phyloP scores from a whole-genome alignment of 1,139 yeast species.

The Saccharomyces pastorianus region DNA sequence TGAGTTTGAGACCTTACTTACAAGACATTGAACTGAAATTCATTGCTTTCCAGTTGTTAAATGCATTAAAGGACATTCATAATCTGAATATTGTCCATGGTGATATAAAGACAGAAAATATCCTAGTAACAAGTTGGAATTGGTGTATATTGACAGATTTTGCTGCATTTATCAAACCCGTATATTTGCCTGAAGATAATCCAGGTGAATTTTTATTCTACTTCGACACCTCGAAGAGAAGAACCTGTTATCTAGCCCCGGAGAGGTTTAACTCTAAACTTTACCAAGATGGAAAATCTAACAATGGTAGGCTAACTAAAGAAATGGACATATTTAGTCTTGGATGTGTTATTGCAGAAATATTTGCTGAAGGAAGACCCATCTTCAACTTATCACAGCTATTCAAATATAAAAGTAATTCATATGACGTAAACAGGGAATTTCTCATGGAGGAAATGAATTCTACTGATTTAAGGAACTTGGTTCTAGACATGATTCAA shows the following conservation, averaged over 20 bases:
- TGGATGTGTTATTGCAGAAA: slow-evolving; percentile 89
- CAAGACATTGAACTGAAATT: slow-evolving; percentile 77
- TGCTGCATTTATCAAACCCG: slow-evolving; percentile 70
- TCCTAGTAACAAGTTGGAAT: slow-evolving; percentile 80
- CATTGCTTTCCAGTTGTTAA: slow-evolving; percentile 70
- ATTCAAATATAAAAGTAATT: slow-evolving; percentile 69
- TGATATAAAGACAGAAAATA: slow-evolving; percentile 84
- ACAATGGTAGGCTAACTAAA: slow-evolving; percentile 41
- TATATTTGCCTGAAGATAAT: slow-evolving; percentile 80
- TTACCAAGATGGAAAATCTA: slow-evolving; percentile 26
- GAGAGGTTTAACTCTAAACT: slow-evolving; percentile 55
- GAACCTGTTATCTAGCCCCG: slow-evolving; percentile 89
- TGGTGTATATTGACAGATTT: slow-evolving; percentile 82
- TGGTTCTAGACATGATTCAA: slow-evolving; percentile 56
- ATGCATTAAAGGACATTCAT: slow-evolving; percentile 58
- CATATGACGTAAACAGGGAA: slow-evolving; percentile 46
- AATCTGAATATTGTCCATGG: slow-evolving; percentile 64
- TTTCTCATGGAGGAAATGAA: slow-evolving; percentile 41
- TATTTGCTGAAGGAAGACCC: slow-evolving; percentile 80
- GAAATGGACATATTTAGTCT: slow-evolving; percentile 84
- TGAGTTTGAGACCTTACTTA: slow-evolving; percentile 81
- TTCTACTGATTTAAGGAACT: slow-evolving; percentile 41
- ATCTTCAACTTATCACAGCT: slow-evolving; percentile 79
- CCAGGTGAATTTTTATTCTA: slow-evolving; percentile 91
- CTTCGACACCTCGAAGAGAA: slow-evolving; percentile 80